These are phyloP conservation scores for Phytophthora cactorum DNA, from an alignment of 352 stramenopile genomes.

Conservation along the genomic window DNA sequence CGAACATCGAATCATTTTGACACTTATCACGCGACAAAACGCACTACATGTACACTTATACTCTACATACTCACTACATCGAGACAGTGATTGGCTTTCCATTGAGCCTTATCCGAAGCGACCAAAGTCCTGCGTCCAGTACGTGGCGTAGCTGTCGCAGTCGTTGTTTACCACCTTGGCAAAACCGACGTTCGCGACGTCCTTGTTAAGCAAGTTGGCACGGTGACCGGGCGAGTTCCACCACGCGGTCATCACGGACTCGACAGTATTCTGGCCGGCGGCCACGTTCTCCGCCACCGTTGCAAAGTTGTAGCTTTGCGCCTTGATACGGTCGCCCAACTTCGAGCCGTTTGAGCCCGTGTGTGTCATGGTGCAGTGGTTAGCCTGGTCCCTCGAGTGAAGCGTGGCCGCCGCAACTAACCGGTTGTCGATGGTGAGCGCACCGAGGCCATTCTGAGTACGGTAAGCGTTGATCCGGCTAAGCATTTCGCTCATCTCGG, in stretches of 20 bases:
- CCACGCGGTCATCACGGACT: conserved; percentile 55
- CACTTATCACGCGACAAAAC: neutral
- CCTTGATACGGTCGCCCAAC: conserved; percentile 38
- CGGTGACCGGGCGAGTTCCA: conserved; percentile 57
- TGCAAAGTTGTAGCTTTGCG: conserved; percentile 43
- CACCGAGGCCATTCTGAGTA: conserved; percentile 36
- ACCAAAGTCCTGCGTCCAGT: conserved; percentile 52
- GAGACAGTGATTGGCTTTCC: conserved; percentile 8
- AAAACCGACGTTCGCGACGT: conserved; percentile 42
- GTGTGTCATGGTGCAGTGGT: conserved; percentile 53
- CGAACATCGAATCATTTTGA: neutral
- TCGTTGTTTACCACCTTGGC: conserved; percentile 34
- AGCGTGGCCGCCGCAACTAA: conserved; percentile 39
- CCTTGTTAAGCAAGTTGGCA: conserved; percentile 50
- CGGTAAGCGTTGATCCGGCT: conserved; percentile 56
- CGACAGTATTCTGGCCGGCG: conserved; percentile 45
- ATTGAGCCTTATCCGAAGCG: conserved; percentile 13
- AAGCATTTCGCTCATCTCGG: conserved; percentile 53
- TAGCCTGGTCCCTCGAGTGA: conserved; percentile 58
- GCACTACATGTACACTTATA: neutral
- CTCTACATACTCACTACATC: conserved; percentile 6
- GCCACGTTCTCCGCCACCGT: conserved; percentile 56
- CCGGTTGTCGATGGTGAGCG: conserved; percentile 52
- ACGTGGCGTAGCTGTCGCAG: conserved; percentile 33
- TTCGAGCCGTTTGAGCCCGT: conserved; percentile 43